Percentiles rank a stretch among this genome's conserved stretches.
phyloP scores from a whole-genome alignment of 495 filamentous ascomycete genomes.

The Xylaria palmicola region DNA sequence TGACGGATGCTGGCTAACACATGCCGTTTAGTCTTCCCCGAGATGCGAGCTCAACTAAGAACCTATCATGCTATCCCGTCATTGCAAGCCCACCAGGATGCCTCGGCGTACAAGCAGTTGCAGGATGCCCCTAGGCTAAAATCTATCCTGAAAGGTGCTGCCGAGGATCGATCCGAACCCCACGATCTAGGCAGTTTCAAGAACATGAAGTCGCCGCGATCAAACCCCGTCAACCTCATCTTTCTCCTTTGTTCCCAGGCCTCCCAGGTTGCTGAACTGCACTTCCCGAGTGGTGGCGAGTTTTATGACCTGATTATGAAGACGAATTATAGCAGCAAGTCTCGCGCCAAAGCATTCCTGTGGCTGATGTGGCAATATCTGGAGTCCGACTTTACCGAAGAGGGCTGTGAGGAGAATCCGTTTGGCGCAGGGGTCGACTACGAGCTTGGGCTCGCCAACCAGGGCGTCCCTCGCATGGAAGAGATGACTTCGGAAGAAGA shows the following conservation, averaged over 20 bases:
- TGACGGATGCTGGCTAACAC: slow-evolving; percentile 29
- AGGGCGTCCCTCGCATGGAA: slow-evolving; percentile 79
- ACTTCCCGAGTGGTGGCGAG: slow-evolving; percentile 82
- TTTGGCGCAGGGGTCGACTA: slow-evolving; percentile 77
- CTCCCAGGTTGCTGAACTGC: slow-evolving; percentile 84
- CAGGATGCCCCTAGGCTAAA: slow-evolving; percentile 96
- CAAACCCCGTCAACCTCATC: slow-evolving; percentile 95
- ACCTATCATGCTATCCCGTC: slow-evolving; percentile 98
- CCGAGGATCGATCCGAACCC: slow-evolving; percentile 88
- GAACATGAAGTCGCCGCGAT: slow-evolving; percentile 65
- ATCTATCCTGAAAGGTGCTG: slow-evolving; percentile 95
- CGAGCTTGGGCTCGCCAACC: slow-evolving; percentile 61
- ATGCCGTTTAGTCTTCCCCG: slow-evolving; percentile 77
- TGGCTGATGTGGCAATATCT: slow-evolving; percentile 99
- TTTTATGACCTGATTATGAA: slow-evolving; percentile 98
- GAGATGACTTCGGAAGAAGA: slow-evolving; percentile 75
- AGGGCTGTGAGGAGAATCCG: slow-evolving; percentile 82
- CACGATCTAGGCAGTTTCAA: slow-evolving; percentile 82
- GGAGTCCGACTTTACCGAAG: slow-evolving; percentile 87
- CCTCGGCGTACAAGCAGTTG: slow-evolving; percentile 94
- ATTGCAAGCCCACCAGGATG: slow-evolving; percentile 90
- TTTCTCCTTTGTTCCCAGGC: slow-evolving; percentile 93
- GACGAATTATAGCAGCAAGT: slow-evolving; percentile 74
- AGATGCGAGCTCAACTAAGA: slow-evolving; percentile 97
- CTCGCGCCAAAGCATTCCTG: slow-evolving; percentile 83